These are phyloP conservation scores for Periconia sp. DNA, from an alignment of 2,329 filamentous ascomycete species.

Conservation along the genomic window DNA sequence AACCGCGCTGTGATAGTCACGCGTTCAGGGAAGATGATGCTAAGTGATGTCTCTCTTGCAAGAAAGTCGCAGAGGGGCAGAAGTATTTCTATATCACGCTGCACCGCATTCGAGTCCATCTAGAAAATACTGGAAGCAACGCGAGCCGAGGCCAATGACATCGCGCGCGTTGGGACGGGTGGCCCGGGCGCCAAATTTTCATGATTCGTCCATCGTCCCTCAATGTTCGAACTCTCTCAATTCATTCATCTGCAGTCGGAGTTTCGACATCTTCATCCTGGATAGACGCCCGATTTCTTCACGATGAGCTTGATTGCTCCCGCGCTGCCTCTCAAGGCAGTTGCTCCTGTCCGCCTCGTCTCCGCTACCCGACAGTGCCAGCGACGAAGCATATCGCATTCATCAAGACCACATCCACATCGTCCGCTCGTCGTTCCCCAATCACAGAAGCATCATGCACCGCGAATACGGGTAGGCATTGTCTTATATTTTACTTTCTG, in stretches of 20 bases:
- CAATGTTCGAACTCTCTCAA: neutral
- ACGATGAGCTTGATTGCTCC: conserved; percentile 45
- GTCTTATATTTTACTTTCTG: neutral
- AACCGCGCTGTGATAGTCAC: neutral
- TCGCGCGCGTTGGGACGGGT: conserved; percentile 12
- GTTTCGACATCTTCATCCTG: too few species aligned
- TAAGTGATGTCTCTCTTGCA: neutral
- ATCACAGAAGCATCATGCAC: conserved; percentile 20
- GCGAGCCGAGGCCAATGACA: conserved; percentile 27
- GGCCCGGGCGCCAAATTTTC: conserved; percentile 23
- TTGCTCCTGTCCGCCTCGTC: conserved; percentile 39
- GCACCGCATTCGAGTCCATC: neutral
- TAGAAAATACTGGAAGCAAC: conserved; percentile 34
- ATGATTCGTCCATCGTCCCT: conserved; percentile 6
- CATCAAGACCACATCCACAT: conserved; percentile 30
- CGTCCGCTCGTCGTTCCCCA: conserved; percentile 27
- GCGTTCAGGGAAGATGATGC: too few species aligned
- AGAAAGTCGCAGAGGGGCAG: neutral
- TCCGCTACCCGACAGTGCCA: conserved; percentile 38
- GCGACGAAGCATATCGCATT: conserved; percentile 35
- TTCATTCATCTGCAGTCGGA: too few species aligned
- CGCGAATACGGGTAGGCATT: conserved; percentile 38
- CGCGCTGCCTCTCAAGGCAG: conserved; percentile 37
- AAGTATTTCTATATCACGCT: neutral
- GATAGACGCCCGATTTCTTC: too few species aligned